Percentiles rank a stretch among this genome's conserved stretches.
Conservation (phyloP, 805 yeast genomes). For the Saccharomycopsis babjevae region DNA sequence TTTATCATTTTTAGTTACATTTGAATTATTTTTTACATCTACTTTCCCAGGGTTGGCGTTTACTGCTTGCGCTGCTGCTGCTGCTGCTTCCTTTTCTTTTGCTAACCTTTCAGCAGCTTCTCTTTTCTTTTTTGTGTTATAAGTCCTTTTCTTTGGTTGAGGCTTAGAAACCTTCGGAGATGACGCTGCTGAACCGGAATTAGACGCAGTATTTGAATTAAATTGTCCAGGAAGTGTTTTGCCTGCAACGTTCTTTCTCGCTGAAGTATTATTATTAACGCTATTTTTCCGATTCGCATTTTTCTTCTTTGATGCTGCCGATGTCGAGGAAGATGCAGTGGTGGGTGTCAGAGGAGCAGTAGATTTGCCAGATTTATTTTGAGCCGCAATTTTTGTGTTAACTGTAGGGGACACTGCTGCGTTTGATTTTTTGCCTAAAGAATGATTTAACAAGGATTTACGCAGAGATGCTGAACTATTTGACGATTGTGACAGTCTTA, state of each 20-base stretch:
- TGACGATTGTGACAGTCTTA: background rate
- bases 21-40: background rate
- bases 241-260: slow-evolving; percentile 22
- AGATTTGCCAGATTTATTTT: background rate
- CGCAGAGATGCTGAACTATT: background rate
- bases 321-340: background rate
- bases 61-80: slow-evolving; percentile 3
- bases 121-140: slow-evolving; percentile 13
- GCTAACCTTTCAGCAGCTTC: slow-evolving; percentile 7
- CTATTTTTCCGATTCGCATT: background rate
- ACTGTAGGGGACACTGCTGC: background rate
- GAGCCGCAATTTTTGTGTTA: background rate
- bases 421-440: background rate
- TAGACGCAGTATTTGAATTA: slow-evolving; percentile 2
- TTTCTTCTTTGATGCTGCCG: background rate
- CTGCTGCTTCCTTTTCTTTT: background rate
- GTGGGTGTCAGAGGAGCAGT: background rate
- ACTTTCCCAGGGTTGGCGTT: background rate
- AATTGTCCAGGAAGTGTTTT: slow-evolving; percentile 25
- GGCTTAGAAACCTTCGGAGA: slow-evolving; percentile 13
- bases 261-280: background rate
- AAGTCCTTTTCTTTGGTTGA: slow-evolving; percentile 10
- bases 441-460: background rate
- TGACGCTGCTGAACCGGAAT: background rate
- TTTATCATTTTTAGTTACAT: background rate